Evolutionary conservation across 1,139 yeast genomes (phyloP).

Genomic region (Diutina scorzettiae): DNA sequence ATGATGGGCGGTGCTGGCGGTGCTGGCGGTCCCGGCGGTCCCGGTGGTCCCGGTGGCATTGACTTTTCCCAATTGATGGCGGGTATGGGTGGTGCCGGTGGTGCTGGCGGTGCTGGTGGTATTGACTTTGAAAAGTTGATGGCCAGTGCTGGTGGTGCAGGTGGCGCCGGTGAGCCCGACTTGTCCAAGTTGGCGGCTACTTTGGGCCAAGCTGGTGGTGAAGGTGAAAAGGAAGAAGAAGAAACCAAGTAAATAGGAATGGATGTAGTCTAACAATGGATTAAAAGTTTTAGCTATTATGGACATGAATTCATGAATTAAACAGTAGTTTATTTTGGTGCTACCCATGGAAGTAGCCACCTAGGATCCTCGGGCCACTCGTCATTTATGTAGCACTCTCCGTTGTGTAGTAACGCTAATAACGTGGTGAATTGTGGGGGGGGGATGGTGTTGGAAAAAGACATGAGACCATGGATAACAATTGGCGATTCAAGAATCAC

Average conservation of each 20-base stretch:
- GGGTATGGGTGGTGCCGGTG: slow-evolving; percentile 20
- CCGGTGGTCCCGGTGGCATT: slow-evolving; percentile 17
- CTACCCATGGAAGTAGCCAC: too few relatives aligned
- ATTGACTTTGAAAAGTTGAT: slow-evolving; percentile 14
- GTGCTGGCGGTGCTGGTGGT: slow-evolving; percentile 16
- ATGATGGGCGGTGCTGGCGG: slow-evolving; percentile 15
- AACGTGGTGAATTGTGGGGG: neutral
- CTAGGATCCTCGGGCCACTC: neutral
- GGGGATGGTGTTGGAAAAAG: neutral
- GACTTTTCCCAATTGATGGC: slow-evolving; percentile 13
- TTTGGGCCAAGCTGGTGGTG: slow-evolving; percentile 9
- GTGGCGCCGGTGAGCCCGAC: slow-evolving; percentile 13
- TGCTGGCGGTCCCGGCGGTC: slow-evolving; percentile 18
- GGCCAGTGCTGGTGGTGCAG: slow-evolving; percentile 15
- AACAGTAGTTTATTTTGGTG: too few relatives aligned
- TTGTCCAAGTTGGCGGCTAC: slow-evolving; percentile 8
- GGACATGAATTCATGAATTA: too few relatives aligned
- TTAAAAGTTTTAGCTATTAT: too few relatives aligned
- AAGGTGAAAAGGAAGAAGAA: slow-evolving; percentile 13
- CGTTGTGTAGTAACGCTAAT: neutral
- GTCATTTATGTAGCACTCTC: neutral
- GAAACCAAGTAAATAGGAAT: neutral
- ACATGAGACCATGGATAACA: neutral
- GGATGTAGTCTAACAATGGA: neutral
- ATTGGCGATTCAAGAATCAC: neutral